Conservation (phyloP, 495 filamentous ascomycete genomes). For the Amniculicola lignicola region DNA sequence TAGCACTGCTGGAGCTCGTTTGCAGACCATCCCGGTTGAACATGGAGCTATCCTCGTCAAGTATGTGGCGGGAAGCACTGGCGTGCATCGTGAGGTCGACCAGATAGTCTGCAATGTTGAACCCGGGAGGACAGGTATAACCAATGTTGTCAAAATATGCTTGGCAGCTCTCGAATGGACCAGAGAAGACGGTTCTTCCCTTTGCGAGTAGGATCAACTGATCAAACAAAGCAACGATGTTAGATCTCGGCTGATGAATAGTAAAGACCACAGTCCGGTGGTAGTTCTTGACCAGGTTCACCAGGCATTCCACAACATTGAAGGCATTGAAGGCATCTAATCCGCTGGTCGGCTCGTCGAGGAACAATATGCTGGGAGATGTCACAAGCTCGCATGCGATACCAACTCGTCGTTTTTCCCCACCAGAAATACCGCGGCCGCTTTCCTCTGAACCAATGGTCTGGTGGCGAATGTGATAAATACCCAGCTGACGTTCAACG, state of each 20-base stretch:
- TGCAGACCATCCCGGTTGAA: slow-evolving; percentile 51
- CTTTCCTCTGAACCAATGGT: slow-evolving; percentile 97
- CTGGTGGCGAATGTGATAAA: slow-evolving; percentile 86
- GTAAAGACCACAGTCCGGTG: slow-evolving; percentile 96
- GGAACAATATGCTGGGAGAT: slow-evolving; percentile 92
- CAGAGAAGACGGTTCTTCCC: slow-evolving; percentile 89
- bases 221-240: slow-evolving; percentile 98
- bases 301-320: slow-evolving; percentile 94
- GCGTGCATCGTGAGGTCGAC: slow-evolving; percentile 98
- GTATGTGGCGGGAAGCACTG: slow-evolving; percentile 52
- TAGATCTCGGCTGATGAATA: slow-evolving; percentile 98
- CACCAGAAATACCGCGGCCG: slow-evolving; percentile 91
- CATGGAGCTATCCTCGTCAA: slow-evolving; percentile 55
- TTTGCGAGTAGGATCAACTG: slow-evolving; percentile 84
- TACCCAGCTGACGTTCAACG: slow-evolving; percentile 92
- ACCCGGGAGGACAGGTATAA: slow-evolving; percentile 88
- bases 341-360: slow-evolving; percentile 95
- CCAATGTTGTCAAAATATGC: slow-evolving; percentile 88
- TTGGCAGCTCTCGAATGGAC: slow-evolving; percentile 84
- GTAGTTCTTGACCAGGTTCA: slow-evolving; percentile 91
- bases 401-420: slow-evolving; percentile 91
- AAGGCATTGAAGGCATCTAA: slow-evolving; percentile 95
- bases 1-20: slow-evolving; percentile 80
- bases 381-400: slow-evolving; percentile 98
- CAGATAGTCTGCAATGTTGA: slow-evolving; percentile 97